Base-by-base conservation (phyloP, 371 early-diverging fungal species). In the Actinomortierella wolfii region DNA sequence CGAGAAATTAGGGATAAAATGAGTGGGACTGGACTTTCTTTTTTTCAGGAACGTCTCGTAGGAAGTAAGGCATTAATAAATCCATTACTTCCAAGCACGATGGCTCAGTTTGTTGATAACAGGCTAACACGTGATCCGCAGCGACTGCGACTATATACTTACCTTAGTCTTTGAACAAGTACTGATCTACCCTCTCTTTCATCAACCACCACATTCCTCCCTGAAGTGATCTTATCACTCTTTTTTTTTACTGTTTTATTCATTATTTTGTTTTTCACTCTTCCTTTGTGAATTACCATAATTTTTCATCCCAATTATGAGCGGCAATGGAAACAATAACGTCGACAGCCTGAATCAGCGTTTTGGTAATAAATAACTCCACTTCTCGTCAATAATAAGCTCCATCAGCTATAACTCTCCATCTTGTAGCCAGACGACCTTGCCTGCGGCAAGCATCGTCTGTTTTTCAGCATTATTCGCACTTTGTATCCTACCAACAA, bases 341-440 rank as follows among this genome's bases (percentile, higher is more conserved):
- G 57, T 73, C 68, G 79, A 76, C 59, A 80, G 83, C 82, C 82
- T 86, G 79, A 84, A 85, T 78, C 84, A 85, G 87, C 84, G 79
- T 56, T 77, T 86, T 75, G 87, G 87, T 86, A 84, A 65, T 77
- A 29, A 44, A 58, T 56, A n/a, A 17, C 17, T 24, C 21, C 21
- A 23, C 4, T 25, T 25, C 40, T 43, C 21, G n/a, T 21, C 47
- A n/a, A n/a, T n/a, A 28, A 25, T 21, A 34, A 44, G 48, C 6
- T 50, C 43, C 45, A 51, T 18, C n/a, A 23, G 52, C 20, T 43
- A 56, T 44, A 28, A 25, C 40, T 24, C 29, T 28, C 6, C 20
- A 40, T 34, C 28, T n/a, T 20, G 8, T 41, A 39, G 52, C 23
- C 17, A 40, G 39, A 51, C 20, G 20, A 57, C 56, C 45, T 25